Base-by-base conservation (phyloP, 768 basidiomycete species). In the Hypholoma fasciculare region DNA sequence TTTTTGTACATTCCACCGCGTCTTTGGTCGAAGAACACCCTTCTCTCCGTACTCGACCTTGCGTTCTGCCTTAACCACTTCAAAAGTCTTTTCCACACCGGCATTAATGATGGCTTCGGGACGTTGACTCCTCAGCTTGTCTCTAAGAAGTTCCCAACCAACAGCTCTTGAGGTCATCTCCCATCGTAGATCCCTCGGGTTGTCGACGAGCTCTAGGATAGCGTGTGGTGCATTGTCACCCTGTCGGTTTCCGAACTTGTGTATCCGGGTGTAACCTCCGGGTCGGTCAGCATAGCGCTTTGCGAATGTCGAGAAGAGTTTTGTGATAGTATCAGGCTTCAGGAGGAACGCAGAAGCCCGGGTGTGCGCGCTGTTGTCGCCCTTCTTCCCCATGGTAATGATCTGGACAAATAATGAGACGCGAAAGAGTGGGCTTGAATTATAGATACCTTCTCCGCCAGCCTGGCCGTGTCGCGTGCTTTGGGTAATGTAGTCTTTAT, bases 401-500 rank as follows among this genome's bases (percentile, higher is more conserved):
- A 96, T 87, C 92, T 93, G 65, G 34, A 52, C 51, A 50, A 52
- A 49, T 16, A 44, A 59, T 49, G 8, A 63, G 62, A 20, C 38
- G 53, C 38, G 42, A 49, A 40, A 20, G 16, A n/a, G 2, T 19
- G 5, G 40, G 14, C 27, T 48, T 36, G 58, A 46, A 12, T 38
- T 3, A 17, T 34, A 27, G 23, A 44, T 52, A 89, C 95, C 87
- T 96, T 96, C 69, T 99, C 96, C 14, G 95, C 96, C 52, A 98
- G 76, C 63, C 94, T 82, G 13, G 93, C 93, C 4, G 95, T 78
- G 65, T 97, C 95, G 70, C 90, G 89, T 2, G 97, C 97, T 73
- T 98, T 98, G 34, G 96, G 89, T 14, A 98, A 75, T 0, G 97
- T 99, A 6, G 97, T 98, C 72, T 91, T 89, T 69, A 99, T 94